phyloP scores from a whole-genome alignment of 768 basidiomycete genomes.

The Rhodotorula paludigena region DNA sequence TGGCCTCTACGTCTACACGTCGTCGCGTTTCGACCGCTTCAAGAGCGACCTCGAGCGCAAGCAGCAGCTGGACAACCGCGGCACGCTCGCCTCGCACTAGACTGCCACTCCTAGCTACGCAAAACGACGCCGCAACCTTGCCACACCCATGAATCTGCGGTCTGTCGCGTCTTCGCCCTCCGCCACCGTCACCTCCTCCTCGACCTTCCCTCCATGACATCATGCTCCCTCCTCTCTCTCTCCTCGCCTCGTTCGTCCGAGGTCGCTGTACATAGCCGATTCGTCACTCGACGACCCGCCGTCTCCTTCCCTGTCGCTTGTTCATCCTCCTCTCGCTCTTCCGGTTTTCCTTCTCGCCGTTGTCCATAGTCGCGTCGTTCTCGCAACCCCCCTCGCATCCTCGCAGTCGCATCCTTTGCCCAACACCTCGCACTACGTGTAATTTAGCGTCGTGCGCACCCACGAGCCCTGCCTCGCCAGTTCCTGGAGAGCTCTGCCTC shows the following conservation, averaged over 20 bases:
- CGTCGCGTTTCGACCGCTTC: slow-evolving; percentile 23
- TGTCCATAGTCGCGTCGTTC: background rate
- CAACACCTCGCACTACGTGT: background rate
- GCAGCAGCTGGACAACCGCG: background rate
- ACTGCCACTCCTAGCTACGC: background rate
- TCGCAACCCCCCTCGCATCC: background rate
- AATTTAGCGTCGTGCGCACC: too few species aligned
- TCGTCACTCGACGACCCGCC: background rate
- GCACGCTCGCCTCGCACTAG: background rate
- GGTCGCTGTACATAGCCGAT: background rate
- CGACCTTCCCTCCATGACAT: background rate
- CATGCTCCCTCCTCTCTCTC: background rate
- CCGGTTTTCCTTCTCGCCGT: background rate
- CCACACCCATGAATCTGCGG: too few species aligned
- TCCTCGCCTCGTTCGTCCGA: too few species aligned
- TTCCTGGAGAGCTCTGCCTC: too few species aligned
- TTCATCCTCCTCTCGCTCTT: background rate
- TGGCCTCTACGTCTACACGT: slow-evolving; percentile 21
- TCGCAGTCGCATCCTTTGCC: background rate
- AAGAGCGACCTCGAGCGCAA: slow-evolving; percentile 23
- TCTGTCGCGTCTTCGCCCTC: too few species aligned
- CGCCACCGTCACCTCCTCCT: background rate
- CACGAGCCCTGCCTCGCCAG: too few species aligned
- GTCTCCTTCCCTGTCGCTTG: background rate
- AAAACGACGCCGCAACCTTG: background rate